Base-by-base conservation (phyloP, 2,329 filamentous ascomycete genomes). In the Colletotrichum liaoningense region DNA sequence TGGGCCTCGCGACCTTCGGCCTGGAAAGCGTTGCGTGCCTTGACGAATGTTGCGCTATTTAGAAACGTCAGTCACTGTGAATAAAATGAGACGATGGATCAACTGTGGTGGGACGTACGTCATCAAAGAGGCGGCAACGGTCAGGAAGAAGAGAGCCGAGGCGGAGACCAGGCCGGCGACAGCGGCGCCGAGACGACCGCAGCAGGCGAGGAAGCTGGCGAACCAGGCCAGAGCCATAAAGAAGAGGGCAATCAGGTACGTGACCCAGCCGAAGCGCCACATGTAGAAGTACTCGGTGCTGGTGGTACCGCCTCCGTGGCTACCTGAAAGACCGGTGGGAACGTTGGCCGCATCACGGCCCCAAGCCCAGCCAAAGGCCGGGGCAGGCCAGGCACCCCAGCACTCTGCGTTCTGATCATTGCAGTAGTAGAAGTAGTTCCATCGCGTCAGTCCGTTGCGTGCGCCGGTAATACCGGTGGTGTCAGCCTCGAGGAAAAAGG, bases 191-290 rank as follows among this genome's bases (percentile, higher is more conserved):
- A 95, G 86, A 69, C 93, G 90, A 42, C 91, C 91, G 83, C 88
- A 94, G 79, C 93, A 91, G 19, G 93, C 92, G 19, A 95, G 83
- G 74, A 95, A 87, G 75, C 91, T 90, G 12, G 88, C 84, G 82
- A 95, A 89, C 80, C 95, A 91, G 74, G 93, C 90, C 30, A 91
- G 69, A 60, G 90, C 87, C 75, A 90, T 90, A 82, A 97, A 97
- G 87, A 98, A 91, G 49, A 98, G 89, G 22, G 92, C 91, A 76
- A 98, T 92, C 69, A 98, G 86, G 85, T 94, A 94, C 83, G 98
- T 97, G 49, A 95, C 94, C 90, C 96, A 98, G 82, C 94, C 93
- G 86, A 98, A 98, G 54, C 96, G 91, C 85, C 95, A 97, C 80
- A 97, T 88, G 84, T 95, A 94, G 85, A 89, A 98, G 87, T 92